Base-by-base conservation (phyloP, 495 filamentous ascomycete genomes). In the Pyrenula aspistea region DNA sequence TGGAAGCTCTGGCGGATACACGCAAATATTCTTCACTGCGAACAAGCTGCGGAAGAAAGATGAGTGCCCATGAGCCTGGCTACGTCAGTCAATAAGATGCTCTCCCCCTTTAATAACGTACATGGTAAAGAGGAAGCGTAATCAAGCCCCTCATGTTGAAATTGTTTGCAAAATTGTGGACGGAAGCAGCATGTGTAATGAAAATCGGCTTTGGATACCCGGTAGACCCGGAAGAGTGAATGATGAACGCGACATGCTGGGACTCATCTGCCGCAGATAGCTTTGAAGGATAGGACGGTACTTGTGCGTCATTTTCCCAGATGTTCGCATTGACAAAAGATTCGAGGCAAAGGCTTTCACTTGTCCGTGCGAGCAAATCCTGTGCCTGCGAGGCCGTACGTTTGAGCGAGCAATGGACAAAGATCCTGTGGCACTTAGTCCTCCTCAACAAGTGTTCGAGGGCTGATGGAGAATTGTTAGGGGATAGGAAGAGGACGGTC, bases 91-190 rank as follows among this genome's bases (percentile, higher is more conserved):
- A 42, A 15, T 42, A 42, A 15, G 31, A 42, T 42, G 31, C n/a
- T n/a, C n/a, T n/a, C n/a, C n/a, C n/a, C n/a, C n/a, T n/a, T n/a
- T n/a, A n/a, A n/a, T 12, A 52, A n/a, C 22, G 11, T 51, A 42
- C 31, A 42, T 82, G 79, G 49, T 73, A 82, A 25, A 80, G 67
- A 2, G 79, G 80, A 2, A 81, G 63, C 0, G 77, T 77, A 54
- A 73, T 71, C 55, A 82, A 79, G 0, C 74, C 72, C 22, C 66
- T 68, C 3, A 77, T 52, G 0, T 61, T 61, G 57, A 60, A 70
- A 54, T 69, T 72, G 23, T 68, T 67, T 22, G 67, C 65, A 57
- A 72, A 77, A 56, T 74, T 73, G 51, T 62, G 62, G 20, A 75
- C 55, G 12, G 67, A 67, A 11, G 67, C 69, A 1, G 62, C 56